Base-by-base conservation (phyloP, 768 basidiomycete genomes). In the Leucocoprinus leucothites region DNA sequence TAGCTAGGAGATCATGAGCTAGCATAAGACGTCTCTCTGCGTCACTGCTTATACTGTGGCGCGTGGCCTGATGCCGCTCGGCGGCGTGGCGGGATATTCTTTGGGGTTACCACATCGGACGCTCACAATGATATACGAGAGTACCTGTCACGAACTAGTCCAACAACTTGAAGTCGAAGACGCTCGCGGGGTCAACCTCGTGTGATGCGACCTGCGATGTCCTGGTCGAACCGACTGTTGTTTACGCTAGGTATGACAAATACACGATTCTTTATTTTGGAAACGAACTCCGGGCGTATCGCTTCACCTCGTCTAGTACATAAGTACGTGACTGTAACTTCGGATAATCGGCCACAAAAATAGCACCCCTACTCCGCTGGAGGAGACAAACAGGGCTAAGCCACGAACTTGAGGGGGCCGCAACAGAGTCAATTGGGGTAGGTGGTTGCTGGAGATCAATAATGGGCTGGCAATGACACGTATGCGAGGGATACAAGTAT, bases 111-210 rank as follows among this genome's bases (percentile, higher is more conserved):
- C 40, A 5, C 31, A 31, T 31, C 31, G 31, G 11, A 31, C 31
- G 31, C n/a, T n/a, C n/a, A n/a, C n/a, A n/a, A n/a, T n/a, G n/a
- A n/a, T n/a, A n/a, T n/a, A n/a, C n/a, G n/a, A n/a, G n/a, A n/a
- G n/a, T n/a, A n/a, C n/a, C n/a, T n/a, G n/a, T n/a, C n/a, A n/a
- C n/a, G n/a, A n/a, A n/a, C n/a, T n/a, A n/a, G n/a, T n/a, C n/a
- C n/a, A n/a, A n/a, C n/a, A n/a, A n/a, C n/a, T n/a, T n/a, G n/a
- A n/a, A n/a, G 8, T 50, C 21, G 22, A 18, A 18, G 19, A 40
- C 36, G 24, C 24, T 38, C 48, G 48, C 48, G 48, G 49, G 36
- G 41, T 26, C 25, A n/a, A 38, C 49, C 49, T 50, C 49, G 19
- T 50, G 49, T 50, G 36, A 50, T 41, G 26, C 19, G 24, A 36